Percentiles rank a stretch among this genome's conserved stretches.
These are phyloP conservation scores for Cutaneotrichosporon sp. DNA, from an alignment of 1,284 basidiomycete species.

Conservation along the genomic window DNA sequence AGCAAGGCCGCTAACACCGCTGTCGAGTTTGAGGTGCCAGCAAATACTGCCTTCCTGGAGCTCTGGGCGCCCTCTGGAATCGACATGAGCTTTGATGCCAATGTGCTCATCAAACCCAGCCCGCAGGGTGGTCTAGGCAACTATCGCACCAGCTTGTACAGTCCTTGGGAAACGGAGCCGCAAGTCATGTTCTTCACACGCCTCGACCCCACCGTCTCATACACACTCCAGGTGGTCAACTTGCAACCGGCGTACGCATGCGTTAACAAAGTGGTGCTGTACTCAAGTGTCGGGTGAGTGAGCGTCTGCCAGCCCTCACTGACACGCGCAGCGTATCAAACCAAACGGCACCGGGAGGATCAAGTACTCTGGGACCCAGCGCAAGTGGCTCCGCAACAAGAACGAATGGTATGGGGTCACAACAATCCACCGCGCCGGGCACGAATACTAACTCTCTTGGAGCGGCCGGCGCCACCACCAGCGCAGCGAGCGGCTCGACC, in stretches of 20 bases:
- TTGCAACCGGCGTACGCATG: no score
- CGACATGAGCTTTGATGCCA: no score
- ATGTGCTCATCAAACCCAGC: no score
- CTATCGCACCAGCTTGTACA: no score
- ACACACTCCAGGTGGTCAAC: no score
- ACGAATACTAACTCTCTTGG: conserved; percentile 1
- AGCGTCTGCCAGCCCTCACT: neutral
- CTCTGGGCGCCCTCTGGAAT: neutral
- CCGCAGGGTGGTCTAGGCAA: no score
- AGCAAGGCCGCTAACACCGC: neutral
- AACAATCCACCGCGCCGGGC: neutral
- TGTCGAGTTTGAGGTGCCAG: neutral
- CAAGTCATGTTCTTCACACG: no score
- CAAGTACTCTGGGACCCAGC: neutral
- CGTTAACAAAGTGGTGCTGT: neutral
- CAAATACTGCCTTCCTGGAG: neutral
- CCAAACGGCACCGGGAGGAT: neutral
- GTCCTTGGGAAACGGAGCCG: no score
- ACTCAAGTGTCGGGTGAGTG: neutral
- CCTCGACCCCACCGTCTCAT: no score
- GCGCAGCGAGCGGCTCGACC: neutral
- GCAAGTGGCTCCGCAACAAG: neutral
- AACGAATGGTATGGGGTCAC: neutral
- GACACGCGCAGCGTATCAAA: neutral
- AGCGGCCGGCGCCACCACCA: neutral